phyloP scores from a whole-genome alignment of 2,329 filamentous ascomycete species.

The Zasmidium citrigriseum region DNA sequence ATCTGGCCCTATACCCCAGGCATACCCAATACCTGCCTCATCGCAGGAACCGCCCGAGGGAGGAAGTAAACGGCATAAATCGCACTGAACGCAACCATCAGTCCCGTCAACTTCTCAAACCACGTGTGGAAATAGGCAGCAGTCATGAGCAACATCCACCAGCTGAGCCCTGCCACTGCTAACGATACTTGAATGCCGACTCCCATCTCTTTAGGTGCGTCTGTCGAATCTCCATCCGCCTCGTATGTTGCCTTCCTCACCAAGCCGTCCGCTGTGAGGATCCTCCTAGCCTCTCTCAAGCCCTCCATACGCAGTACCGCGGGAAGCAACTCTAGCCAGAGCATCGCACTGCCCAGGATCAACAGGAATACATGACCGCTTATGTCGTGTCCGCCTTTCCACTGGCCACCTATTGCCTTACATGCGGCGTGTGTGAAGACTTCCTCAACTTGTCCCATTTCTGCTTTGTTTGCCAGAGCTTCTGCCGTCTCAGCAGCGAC shows the following conservation, averaged over 20 bases:
- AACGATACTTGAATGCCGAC: slow-evolving; percentile 57
- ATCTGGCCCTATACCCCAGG: slow-evolving; percentile 37
- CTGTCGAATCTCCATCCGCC: slow-evolving; percentile 40
- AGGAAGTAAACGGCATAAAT: slow-evolving; percentile 51
- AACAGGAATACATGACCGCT: slow-evolving; percentile 93
- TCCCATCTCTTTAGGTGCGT: slow-evolving; percentile 27
- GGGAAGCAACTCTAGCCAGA: slow-evolving; percentile 77
- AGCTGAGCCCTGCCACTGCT: slow-evolving; percentile 67
- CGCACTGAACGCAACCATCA: slow-evolving; percentile 49
- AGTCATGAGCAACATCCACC: slow-evolving; percentile 99
- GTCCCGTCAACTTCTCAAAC: slow-evolving; percentile 77
- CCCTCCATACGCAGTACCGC: slow-evolving; percentile 53
- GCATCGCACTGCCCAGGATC: slow-evolving; percentile 77
- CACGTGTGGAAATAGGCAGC: slow-evolving; percentile 98
- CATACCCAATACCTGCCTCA: slow-evolving; percentile 49
- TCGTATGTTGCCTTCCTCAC: slow-evolving; percentile 49
- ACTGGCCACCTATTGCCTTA: slow-evolving; percentile 76
- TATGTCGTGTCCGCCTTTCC: slow-evolving; percentile 95
- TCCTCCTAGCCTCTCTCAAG: slow-evolving; percentile 62
- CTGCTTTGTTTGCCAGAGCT: slow-evolving; percentile 43
- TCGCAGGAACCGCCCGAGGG: slow-evolving; percentile 45
- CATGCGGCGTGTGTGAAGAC: slow-evolving; percentile 77
- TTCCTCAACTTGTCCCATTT: slow-evolving; percentile 45
- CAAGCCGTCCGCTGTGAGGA: slow-evolving; percentile 67
- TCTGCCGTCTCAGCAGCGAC: slow-evolving; percentile 38